Percentiles rank a stretch among this genome's conserved stretches.
phyloP scores from a whole-genome alignment of 1,139 yeast genomes.

The Yamadazyma conglobata region DNA sequence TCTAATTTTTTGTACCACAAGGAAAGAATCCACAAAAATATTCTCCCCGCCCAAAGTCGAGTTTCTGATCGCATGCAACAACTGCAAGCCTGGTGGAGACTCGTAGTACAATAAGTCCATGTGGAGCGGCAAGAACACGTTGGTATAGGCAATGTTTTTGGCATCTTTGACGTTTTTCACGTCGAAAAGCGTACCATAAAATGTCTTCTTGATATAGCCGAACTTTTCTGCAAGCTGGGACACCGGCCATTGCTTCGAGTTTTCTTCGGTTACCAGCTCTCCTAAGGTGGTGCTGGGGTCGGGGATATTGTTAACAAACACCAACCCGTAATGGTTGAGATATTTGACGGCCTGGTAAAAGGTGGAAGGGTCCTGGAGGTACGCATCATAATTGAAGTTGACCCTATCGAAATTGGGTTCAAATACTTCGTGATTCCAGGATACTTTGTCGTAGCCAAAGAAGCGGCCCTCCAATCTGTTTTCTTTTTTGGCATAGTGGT shows the following conservation, averaged over 20 bases:
- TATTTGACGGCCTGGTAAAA: conserved; percentile 42
- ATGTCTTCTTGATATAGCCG: conserved; percentile 71
- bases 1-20: conserved; percentile 57
- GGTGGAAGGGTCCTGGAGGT: conserved; percentile 31
- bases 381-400: conserved; percentile 39
- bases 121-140: conserved; percentile 66
- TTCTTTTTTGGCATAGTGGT: conserved; percentile 35
- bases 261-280: conserved; percentile 26
- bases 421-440: conserved; percentile 37
- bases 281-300: conserved; percentile 17
- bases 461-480: conserved; percentile 30
- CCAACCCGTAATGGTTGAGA: conserved; percentile 57
- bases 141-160: conserved; percentile 73
- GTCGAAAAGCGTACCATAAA: conserved; percentile 73
- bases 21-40: conserved; percentile 70
- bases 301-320: conserved; percentile 55
- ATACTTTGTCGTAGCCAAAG: conserved; percentile 31
- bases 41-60: conserved; percentile 68
- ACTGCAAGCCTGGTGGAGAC: conserved; percentile 80
- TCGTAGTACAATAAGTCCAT: conserved; percentile 80
- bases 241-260: conserved; percentile 39
- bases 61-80: conserved; percentile 65
- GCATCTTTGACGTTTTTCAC: conserved; percentile 59
- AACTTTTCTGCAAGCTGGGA: conserved; percentile 52
- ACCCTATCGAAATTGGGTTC: conserved; percentile 18